A percentile compares a stretch with the other conserved stretches of the same genome.
Evolutionary conservation across 208 protist genomes (phyloP).

Genomic region (Leishmania guyanensis): DNA sequence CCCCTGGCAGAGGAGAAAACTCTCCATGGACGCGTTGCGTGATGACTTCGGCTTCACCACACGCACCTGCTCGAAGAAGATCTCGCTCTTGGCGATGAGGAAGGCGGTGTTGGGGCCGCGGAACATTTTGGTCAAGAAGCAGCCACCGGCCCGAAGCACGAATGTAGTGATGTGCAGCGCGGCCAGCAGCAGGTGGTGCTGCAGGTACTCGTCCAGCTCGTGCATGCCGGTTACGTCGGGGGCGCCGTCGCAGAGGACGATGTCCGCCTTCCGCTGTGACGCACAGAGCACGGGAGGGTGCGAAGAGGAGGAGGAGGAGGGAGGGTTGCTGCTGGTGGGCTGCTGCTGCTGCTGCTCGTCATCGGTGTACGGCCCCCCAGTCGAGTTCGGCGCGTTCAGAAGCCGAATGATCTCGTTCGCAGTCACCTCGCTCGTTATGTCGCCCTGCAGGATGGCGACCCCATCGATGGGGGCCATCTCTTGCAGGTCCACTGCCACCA

Average conservation of each 20-base stretch:
- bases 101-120: conserved; percentile 94
- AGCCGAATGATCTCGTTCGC: conserved; percentile 91
- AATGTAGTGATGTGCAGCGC: conserved; percentile 98
- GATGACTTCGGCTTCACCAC: conserved; percentile 96
- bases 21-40: conserved; percentile 96
- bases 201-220: conserved; percentile 99
- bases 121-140: conserved; percentile 99
- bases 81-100: conserved; percentile 94
- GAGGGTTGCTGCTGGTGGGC: background rate
- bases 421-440: conserved; percentile 87
- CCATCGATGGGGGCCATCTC: conserved; percentile 99
- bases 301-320: background rate
- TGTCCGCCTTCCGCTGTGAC: conserved; percentile 85
- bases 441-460: conserved; percentile 90
- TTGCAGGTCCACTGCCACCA: conserved; percentile 98
- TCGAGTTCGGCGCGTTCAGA: conserved; percentile 72
- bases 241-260: conserved; percentile 99
- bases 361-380: background rate
- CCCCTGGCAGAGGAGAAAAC: conserved; percentile 95
- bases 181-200: conserved; percentile 97
- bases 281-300: background rate
- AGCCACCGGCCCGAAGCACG: conserved; percentile 92
- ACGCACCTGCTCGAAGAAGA: conserved; percentile 97
- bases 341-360: conserved; percentile 2
- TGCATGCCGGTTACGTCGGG: conserved; percentile 99